These are phyloP conservation scores for Oenanthe javanica DNA, from an alignment of 140 eudicot species.

Conservation along the genomic window DNA sequence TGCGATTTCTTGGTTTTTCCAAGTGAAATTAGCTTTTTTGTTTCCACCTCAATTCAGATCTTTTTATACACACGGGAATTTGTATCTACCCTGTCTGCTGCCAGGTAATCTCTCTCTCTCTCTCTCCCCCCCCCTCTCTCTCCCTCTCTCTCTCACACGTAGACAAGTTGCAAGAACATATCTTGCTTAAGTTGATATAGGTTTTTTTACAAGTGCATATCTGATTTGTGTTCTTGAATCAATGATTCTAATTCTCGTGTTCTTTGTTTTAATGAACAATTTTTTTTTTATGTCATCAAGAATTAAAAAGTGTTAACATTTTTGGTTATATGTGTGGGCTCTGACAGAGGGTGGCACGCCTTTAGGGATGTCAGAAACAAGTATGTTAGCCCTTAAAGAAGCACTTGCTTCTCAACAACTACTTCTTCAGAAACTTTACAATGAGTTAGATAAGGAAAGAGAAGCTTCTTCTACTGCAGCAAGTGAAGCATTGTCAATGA, in stretches of 20 bases:
- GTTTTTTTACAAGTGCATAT: not conserved
- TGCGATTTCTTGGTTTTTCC: not conserved
- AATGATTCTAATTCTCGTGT: not conserved
- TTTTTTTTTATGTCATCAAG: not conserved
- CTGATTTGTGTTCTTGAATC: not conserved
- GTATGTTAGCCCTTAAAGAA: conserved; percentile 33
- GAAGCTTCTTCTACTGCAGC: conserved; percentile 82
- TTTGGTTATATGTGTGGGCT: conserved; percentile 8
- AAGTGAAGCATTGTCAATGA: conserved; percentile 71
- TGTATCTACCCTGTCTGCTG: not conserved
- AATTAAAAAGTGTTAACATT: not conserved
- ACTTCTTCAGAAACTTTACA: conserved; percentile 68
- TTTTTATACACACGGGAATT: not conserved
- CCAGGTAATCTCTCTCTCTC: conserved; percentile 5
- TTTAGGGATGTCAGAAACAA: conserved; percentile 22
- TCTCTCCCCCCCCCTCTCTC: no score
- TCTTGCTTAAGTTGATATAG: not conserved
- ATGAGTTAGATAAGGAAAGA: conserved; percentile 70
- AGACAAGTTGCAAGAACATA: not conserved
- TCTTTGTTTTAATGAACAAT: no score
- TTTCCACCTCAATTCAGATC: not conserved
- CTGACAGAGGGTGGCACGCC: conserved; percentile 16
- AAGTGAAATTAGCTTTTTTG: not conserved
- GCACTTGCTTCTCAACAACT: conserved; percentile 60
- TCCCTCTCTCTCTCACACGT: no score